These are phyloP conservation scores for Pseudogymnoascus sp. DNA, from an alignment of 2,329 filamentous ascomycete species.

Conservation along the genomic window DNA sequence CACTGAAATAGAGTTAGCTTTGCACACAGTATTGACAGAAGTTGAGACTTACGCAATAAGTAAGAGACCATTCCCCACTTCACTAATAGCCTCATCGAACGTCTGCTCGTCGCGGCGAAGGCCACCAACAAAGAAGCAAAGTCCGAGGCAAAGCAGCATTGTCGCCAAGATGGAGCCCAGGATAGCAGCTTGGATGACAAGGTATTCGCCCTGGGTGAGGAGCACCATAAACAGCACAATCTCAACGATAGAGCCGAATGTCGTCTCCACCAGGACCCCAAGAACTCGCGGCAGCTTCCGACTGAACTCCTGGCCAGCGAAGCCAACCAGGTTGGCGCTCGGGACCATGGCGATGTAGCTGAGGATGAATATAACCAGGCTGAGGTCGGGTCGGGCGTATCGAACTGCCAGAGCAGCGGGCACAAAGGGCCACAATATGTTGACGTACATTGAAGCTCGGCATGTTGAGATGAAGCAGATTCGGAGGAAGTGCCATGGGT, in stretches of 20 bases:
- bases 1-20: constrained; percentile 28
- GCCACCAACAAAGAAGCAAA: constrained; percentile 74
- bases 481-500: constrained; percentile 54
- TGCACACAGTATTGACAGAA: not conserved
- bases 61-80: constrained; percentile 69
- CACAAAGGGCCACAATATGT: constrained; percentile 68
- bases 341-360: constrained; percentile 73
- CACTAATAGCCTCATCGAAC: constrained; percentile 69
- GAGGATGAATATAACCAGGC: constrained; percentile 59
- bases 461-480: constrained; percentile 59
- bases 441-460: constrained; percentile 55
- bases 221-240: constrained; percentile 77
- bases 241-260: constrained; percentile 68
- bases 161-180: constrained; percentile 78
- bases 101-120: constrained; percentile 57
- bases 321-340: constrained; percentile 66
- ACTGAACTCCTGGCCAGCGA: constrained; percentile 63
- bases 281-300: constrained; percentile 69
- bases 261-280: constrained; percentile 54
- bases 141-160: constrained; percentile 68
- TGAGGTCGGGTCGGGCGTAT: constrained; percentile 45
- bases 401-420: constrained; percentile 60
- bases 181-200: constrained; percentile 77
- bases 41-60: constrained; percentile 60
- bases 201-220: constrained; percentile 46